These are phyloP conservation scores for Casuarina glauca DNA, from an alignment of 306 rosid species.

Conservation along the genomic window DNA sequence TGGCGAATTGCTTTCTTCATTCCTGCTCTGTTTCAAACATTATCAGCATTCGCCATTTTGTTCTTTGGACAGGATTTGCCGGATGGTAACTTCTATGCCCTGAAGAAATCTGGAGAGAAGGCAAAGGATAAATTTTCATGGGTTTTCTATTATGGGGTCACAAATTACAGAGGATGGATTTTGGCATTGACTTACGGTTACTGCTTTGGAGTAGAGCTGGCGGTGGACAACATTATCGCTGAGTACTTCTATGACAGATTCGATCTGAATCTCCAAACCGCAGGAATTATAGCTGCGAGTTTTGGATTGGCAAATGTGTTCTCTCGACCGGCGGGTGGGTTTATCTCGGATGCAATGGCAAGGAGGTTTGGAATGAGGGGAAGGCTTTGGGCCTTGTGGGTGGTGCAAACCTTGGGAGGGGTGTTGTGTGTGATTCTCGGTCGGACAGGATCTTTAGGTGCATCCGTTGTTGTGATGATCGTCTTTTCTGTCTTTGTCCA, in stretches of 20 bases:
- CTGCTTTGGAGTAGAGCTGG: constrained; percentile 83
- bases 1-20: constrained; percentile 82
- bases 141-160: constrained; percentile 51
- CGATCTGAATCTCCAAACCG: constrained; percentile 63
- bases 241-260: constrained; percentile 82
- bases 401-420: constrained; percentile 69
- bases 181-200: constrained; percentile 80
- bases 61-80: constrained; percentile 75
- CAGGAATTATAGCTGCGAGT: constrained; percentile 76
- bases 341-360: constrained; percentile 54
- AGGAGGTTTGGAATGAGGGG: constrained; percentile 88
- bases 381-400: constrained; percentile 73
- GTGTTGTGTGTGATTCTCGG: constrained; percentile 67
- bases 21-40: constrained; percentile 67
- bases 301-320: constrained; percentile 71
- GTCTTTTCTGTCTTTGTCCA: constrained; percentile 74
- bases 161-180: constrained; percentile 84
- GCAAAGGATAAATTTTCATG: constrained; percentile 52
- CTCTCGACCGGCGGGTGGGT: constrained; percentile 80
- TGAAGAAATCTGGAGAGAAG: constrained; percentile 63
- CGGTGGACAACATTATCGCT: constrained; percentile 76
- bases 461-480: constrained; percentile 68
- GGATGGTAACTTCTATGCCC: constrained; percentile 56
- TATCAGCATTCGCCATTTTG: constrained; percentile 57
- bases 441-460: constrained; percentile 43